phyloP scores from a whole-genome alignment of 2,329 filamentous ascomycete species.

The Tympanopsis confertula region DNA sequence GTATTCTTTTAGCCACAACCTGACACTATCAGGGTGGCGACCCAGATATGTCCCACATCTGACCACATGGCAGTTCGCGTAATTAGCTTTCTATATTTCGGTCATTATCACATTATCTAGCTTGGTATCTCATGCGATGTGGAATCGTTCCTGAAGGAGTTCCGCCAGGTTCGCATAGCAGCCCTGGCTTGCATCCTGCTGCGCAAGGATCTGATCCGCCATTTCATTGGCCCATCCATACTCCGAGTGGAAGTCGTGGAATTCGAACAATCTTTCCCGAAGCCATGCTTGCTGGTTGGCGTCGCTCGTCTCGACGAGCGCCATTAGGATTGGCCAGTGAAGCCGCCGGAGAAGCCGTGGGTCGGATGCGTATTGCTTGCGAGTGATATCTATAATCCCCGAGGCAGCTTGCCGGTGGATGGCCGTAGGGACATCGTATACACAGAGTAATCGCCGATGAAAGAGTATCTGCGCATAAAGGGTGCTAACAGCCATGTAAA shows the following conservation, averaged over 20 bases:
- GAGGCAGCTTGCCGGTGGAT: conserved; percentile 5
- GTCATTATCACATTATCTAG: too few species aligned
- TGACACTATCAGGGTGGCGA: too few species aligned
- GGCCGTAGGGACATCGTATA: conserved; percentile 6
- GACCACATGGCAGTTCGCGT: too few species aligned
- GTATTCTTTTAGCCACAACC: too few species aligned
- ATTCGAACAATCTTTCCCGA: conserved; percentile 12
- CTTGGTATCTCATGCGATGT: too few species aligned
- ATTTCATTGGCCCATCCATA: conserved; percentile 8
- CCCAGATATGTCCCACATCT: too few species aligned
- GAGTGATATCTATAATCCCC: conserved; percentile 17
- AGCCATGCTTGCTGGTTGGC: conserved; percentile 15
- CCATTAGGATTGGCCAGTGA: conserved; percentile 20
- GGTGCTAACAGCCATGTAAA: conserved; percentile 18
- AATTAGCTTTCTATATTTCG: too few species aligned
- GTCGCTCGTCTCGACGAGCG: conserved; percentile 17
- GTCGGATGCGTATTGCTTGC: conserved; percentile 17
- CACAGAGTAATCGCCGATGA: conserved; percentile 13
- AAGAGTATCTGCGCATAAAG: conserved; percentile 19
- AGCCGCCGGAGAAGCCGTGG: conserved; percentile 16
- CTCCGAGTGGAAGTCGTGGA: conserved; percentile 14
- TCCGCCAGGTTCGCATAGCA: neutral
- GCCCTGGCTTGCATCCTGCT: neutral
- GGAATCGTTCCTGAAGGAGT: too few species aligned
- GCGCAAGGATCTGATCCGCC: neutral